phyloP scores from a whole-genome alignment of 2,329 filamentous ascomycete genomes.

The Rhynchosporium graminicola region DNA sequence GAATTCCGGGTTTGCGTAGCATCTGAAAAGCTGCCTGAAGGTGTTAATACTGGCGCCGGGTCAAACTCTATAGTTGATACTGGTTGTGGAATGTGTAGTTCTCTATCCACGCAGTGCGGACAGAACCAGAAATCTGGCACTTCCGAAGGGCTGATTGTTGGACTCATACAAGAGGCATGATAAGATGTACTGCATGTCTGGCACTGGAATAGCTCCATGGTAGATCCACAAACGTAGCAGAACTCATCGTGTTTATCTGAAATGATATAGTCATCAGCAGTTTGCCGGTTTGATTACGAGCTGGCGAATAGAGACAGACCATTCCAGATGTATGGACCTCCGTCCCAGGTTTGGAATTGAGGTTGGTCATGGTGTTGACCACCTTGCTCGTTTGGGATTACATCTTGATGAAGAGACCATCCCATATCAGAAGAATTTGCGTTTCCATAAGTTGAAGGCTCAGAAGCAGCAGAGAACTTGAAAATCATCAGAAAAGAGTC shows the following conservation, averaged over 20 bases:
- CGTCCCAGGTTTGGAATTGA: slow-evolving; percentile 6
- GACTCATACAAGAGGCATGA: slow-evolving; percentile 31
- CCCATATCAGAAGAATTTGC: neutral
- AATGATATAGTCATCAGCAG: neutral
- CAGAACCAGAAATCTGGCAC: slow-evolving; percentile 32
- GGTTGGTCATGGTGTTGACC: slow-evolving; percentile 6
- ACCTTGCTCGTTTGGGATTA: neutral
- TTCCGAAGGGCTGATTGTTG: slow-evolving; percentile 18
- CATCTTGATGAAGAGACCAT: neutral
- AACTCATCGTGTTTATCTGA: slow-evolving; percentile 29
- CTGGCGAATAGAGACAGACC: neutral
- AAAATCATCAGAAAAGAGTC: neutral
- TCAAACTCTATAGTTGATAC: slow-evolving; percentile 13
- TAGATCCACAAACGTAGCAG: slow-evolving; percentile 29
- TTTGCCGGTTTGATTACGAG: neutral
- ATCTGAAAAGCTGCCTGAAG: slow-evolving; percentile 6
- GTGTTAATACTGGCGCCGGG: slow-evolving; percentile 10
- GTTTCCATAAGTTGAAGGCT: neutral
- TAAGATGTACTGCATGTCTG: slow-evolving; percentile 29
- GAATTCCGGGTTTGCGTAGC: neutral
- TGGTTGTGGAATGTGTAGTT: slow-evolving; percentile 26
- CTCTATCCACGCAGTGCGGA: slow-evolving; percentile 28
- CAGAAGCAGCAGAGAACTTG: neutral
- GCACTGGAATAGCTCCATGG: slow-evolving; percentile 26
- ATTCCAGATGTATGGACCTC: slow-evolving; percentile 2